These are phyloP conservation scores for Cornus kousa DNA, from an alignment of 148 eudicot species.

Conservation along the genomic window DNA sequence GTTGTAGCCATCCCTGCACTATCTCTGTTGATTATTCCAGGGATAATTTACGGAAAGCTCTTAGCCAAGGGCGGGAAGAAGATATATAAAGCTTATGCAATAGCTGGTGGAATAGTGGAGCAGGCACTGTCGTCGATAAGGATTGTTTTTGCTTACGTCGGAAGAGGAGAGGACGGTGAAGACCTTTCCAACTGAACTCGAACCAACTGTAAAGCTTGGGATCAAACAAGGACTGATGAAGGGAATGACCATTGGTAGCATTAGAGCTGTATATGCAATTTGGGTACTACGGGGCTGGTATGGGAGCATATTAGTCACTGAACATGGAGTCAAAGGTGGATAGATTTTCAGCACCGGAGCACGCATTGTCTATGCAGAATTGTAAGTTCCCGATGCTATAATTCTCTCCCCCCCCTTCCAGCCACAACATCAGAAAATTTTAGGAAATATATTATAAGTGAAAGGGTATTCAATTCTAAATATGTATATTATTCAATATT, in stretches of 20 bases:
- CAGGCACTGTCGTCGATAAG: conserved; percentile 17
- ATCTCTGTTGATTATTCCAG: conserved; percentile 1
- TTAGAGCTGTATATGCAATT: background rate
- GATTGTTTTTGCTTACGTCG: conserved; percentile 8
- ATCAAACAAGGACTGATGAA: conserved; percentile 16
- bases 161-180: conserved; percentile 3
- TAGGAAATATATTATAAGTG: no score
- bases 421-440: no score
- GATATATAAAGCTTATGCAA: conserved; percentile 1
- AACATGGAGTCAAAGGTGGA: conserved; percentile 5
- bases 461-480: no score
- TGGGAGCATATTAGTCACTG: conserved; percentile 7
- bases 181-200: background rate
- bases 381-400: background rate
- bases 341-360: conserved; percentile 1
- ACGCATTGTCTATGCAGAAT: conserved; percentile 5
- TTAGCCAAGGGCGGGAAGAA: background rate
- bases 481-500: no score
- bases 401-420: no score
- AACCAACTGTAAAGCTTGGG: conserved; percentile 8
- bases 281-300: conserved; percentile 16
- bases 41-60: background rate
- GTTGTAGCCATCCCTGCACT: conserved; percentile 1
- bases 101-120: conserved; percentile 11
- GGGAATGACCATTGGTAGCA: conserved; percentile 15